phyloP scores from a whole-genome alignment of 2,329 filamentous ascomycete species.

The Ophiostoma quercus region DNA sequence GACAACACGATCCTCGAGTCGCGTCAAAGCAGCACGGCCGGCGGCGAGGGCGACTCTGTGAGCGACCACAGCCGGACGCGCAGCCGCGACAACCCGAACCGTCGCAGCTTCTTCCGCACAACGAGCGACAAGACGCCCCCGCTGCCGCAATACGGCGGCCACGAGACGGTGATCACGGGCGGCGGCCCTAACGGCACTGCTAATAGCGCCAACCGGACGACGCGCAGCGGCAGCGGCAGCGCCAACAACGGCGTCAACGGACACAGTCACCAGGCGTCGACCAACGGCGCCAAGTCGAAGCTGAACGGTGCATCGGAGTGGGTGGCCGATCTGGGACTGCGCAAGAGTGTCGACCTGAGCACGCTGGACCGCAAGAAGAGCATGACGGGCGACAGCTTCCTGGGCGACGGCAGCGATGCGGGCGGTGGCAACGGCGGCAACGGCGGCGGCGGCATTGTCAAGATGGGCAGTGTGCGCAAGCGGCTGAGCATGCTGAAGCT shows the following conservation, averaged over 20 bases:
- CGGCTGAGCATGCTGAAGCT: constrained; percentile 72
- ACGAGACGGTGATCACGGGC: constrained; percentile 12
- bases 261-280: constrained; percentile 24
- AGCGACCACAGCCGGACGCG: constrained; percentile 28
- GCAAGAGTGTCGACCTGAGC: constrained; percentile 30
- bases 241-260: constrained; percentile 24
- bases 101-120: constrained; percentile 44
- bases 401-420: constrained; percentile 6
- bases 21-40: constrained; percentile 25
- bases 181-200: not conserved
- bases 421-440: not conserved
- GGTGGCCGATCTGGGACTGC: constrained; percentile 32
- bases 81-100: constrained; percentile 33
- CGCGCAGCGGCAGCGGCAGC: constrained; percentile 16
- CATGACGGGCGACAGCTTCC: constrained; percentile 19
- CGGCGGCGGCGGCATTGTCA: constrained; percentile 35
- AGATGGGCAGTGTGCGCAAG: constrained; percentile 66
- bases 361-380: constrained; percentile 29
- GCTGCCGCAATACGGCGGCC: constrained; percentile 10
- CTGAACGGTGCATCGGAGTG: constrained; percentile 33
- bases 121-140: constrained; percentile 17
- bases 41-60: constrained; percentile 32
- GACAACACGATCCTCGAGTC: constrained; percentile 7
- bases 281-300: constrained; percentile 19
- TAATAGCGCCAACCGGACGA: constrained; percentile 6